Conservation (phyloP, 164 flowering plant genomes). For the Dillenia suffruticosa region DNA sequence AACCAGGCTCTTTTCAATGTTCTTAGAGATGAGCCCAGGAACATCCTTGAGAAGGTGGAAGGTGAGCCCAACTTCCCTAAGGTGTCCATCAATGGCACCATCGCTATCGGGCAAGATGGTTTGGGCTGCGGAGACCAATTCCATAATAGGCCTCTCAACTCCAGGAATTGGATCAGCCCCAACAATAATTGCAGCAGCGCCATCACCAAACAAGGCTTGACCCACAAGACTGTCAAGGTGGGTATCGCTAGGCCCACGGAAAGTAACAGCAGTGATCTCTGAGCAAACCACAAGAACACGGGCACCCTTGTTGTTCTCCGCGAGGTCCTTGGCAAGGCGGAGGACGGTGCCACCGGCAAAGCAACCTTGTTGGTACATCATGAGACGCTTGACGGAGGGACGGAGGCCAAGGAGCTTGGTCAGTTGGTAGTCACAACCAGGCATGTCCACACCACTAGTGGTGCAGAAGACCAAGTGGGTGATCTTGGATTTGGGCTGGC, state of each 20-base stretch:
- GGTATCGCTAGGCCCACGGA: constrained; percentile 39
- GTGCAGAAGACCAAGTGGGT: constrained; percentile 57
- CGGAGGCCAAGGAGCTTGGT: constrained; percentile 51
- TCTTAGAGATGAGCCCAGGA: constrained; percentile 38
- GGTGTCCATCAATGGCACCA: constrained; percentile 40
- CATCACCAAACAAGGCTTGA: constrained; percentile 47
- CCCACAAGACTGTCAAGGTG: constrained; percentile 42
- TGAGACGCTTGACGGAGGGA: constrained; percentile 47
- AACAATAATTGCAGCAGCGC: constrained; percentile 41
- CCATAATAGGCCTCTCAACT: constrained; percentile 31
- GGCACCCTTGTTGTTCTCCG: constrained; percentile 52
- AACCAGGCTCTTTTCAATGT: constrained; percentile 34
- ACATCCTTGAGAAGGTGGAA: constrained; percentile 44
- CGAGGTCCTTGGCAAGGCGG: constrained; percentile 46
- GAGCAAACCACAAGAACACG: constrained; percentile 49
- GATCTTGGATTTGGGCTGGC: constrained; percentile 52
- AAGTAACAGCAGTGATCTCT: constrained; percentile 33
- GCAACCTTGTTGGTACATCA: constrained; percentile 56
- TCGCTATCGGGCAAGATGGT: constrained; percentile 42
- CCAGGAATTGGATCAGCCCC: constrained; percentile 34
- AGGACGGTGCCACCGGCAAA: constrained; percentile 46
- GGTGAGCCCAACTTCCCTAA: constrained; percentile 41
- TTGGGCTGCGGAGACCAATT: constrained; percentile 35
- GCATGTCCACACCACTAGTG: constrained; percentile 50
- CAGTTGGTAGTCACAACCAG: constrained; percentile 50